A percentile compares a stretch with the other conserved stretches of the same genome.
These are phyloP conservation scores for Apophysomyces ossiformis DNA, from an alignment of 371 early-diverging fungal genomes.

Conservation along the genomic window DNA sequence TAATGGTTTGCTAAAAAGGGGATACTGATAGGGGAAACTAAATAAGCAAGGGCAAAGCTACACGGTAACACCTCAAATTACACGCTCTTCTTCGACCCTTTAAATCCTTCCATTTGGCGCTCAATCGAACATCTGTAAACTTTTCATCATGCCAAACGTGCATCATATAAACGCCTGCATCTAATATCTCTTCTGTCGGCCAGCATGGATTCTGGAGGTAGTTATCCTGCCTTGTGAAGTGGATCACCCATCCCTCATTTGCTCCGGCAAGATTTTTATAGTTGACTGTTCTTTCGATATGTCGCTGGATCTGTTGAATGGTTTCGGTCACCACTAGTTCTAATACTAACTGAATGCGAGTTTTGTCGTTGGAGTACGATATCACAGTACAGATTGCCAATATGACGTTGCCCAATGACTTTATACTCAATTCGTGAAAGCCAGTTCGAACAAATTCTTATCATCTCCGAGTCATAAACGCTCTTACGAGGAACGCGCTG, in stretches of 20 bases:
- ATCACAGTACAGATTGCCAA: background rate
- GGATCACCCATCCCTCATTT: constrained; percentile 23
- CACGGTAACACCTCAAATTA: constrained; percentile 5
- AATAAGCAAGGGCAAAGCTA: too few species aligned
- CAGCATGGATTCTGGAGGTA: constrained; percentile 23
- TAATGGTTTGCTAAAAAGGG: too few species aligned
- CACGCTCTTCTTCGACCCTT: background rate
- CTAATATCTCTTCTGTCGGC: constrained; percentile 17
- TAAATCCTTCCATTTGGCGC: constrained; percentile 22
- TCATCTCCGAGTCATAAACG: constrained; percentile 16
- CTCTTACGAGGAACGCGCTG: constrained; percentile 8
- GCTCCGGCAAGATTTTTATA: constrained; percentile 15
- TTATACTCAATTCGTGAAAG: background rate
- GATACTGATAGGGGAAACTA: too few species aligned
- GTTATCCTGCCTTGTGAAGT: constrained; percentile 25
- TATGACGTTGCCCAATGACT: background rate
- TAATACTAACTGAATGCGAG: background rate
- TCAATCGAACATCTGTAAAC: constrained; percentile 20
- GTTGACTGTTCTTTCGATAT: constrained; percentile 12
- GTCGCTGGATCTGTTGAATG: constrained; percentile 13
- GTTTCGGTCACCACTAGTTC: constrained; percentile 10
- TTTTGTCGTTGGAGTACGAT: background rate
- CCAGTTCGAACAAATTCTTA: constrained; percentile 11
- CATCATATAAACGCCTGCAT: constrained; percentile 19
- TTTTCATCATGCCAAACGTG: constrained; percentile 25